Base-by-base conservation (phyloP, 1,139 yeast genomes). In the Magnusiomyces suaveolens region DNA sequence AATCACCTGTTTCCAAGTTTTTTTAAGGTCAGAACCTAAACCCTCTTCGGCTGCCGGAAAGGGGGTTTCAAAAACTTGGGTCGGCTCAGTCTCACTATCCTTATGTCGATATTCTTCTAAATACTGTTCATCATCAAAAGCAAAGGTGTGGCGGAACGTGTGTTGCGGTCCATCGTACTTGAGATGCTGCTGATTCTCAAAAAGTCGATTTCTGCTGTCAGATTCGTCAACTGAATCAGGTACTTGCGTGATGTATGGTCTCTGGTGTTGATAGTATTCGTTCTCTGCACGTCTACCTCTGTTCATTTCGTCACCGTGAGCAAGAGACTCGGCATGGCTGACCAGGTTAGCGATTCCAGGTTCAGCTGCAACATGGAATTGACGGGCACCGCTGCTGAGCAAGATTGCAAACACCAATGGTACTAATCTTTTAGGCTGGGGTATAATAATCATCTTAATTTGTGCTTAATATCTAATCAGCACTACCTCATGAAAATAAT, bases 31-130 rank as follows among this genome's bases (percentile, higher is more conserved):
- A 8, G 6, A 6, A 4, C 6, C 16, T 10, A n/a, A 46, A 32
- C 20, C 29, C 16, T 51, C 49, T 24, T 52, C 52, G 43, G 52
- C 55, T 53, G 55, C 55, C 33, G 53, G 46, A 50, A 50, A 21
- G 20, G 25, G 41, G 3, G 18, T n/a, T 8, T 8, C 18, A 36
- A 4, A 10, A 8, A 8, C 41, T 36, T 36, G 18, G 16, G 8
- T n/a, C 41, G 8, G 4, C 3, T 36, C 41, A 14, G 8, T n/a
- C 4, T 14, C 18, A 3, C 18, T n/a, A 10, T 36, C 41, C 18
- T 16, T 16, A 14, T 3, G 4, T 14, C 16, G 41, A n/a, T 36
- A 36, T 36, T 18, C 41, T 14, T 36, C 18, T 18, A 36, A 36
- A n/a, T 36, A 16, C 18, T n/a, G 41, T 12, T 29, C 43, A 6